Conservation (phyloP, 139 green algal genomes). For the Tetradesmus lagerheimii region DNA sequence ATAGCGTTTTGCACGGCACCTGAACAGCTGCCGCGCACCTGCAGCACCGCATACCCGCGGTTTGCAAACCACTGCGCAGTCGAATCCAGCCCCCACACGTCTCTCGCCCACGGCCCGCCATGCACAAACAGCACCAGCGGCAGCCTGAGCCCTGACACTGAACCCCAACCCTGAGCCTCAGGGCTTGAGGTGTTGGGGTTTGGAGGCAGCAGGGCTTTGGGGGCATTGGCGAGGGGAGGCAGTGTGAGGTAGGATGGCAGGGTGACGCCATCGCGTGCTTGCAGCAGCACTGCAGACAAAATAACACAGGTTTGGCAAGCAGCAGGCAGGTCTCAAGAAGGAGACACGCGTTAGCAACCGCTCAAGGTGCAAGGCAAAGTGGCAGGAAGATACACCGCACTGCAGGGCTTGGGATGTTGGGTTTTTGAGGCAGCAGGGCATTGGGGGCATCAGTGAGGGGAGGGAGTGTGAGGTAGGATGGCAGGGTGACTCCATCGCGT, state of each 20-base stretch:
- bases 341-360: too few relatives aligned
- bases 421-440: too few relatives aligned
- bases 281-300: background rate
- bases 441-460: too few relatives aligned
- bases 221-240: background rate
- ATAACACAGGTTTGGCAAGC: background rate
- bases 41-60: constrained; percentile 37
- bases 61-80: constrained; percentile 27
- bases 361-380: too few relatives aligned
- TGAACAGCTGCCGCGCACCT: background rate
- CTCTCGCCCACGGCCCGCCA: constrained; percentile 36
- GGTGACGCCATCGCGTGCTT: background rate
- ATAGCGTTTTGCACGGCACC: too few relatives aligned
- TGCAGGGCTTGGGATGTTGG: too few relatives aligned
- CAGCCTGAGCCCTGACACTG: constrained; percentile 1
- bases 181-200: background rate
- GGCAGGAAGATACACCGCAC: too few relatives aligned
- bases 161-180: background rate
- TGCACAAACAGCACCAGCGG: constrained; percentile 44
- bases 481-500: too few relatives aligned
- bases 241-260: constrained; percentile 34
- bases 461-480: too few relatives aligned
- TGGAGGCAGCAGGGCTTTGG: constrained; percentile 4
- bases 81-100: constrained; percentile 24
- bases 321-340: background rate